phyloP scores from a whole-genome alignment of 495 filamentous ascomycete genomes.

The Tetracladium marchalianum region DNA sequence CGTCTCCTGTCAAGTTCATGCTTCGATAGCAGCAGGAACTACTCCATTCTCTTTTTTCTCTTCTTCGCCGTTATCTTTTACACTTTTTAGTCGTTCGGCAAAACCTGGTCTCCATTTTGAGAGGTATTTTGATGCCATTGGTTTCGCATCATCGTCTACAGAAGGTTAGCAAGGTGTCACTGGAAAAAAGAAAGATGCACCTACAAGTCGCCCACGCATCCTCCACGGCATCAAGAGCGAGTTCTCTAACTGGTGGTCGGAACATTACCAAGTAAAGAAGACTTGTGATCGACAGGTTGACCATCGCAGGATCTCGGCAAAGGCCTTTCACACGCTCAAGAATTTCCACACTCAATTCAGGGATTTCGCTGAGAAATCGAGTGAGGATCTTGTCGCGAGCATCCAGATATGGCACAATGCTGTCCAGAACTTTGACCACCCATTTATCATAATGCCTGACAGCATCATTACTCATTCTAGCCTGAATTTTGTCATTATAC shows the following conservation, averaged over 20 bases:
- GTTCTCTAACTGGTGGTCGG: conserved; percentile 70
- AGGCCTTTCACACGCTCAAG: conserved; percentile 68
- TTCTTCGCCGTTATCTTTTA: conserved; percentile 9
- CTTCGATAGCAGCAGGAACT: background rate
- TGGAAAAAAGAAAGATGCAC: conserved; percentile 17
- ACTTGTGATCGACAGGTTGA: conserved; percentile 37
- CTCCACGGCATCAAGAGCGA: conserved; percentile 72
- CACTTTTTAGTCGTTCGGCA: conserved; percentile 16
- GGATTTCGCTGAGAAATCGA: conserved; percentile 85
- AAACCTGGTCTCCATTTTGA: conserved; percentile 42
- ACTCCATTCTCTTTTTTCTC: conserved; percentile 7
- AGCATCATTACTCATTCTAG: conserved; percentile 32
- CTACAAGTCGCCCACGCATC: conserved; percentile 78
- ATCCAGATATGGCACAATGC: conserved; percentile 80
- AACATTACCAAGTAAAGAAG: conserved; percentile 71
- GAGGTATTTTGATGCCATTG: conserved; percentile 42
- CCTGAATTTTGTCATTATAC: conserved; percentile 76
- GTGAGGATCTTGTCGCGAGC: conserved; percentile 79
- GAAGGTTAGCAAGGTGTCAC: conserved; percentile 5
- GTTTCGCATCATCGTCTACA: conserved; percentile 37
- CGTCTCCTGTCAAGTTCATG: background rate
- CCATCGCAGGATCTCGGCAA: conserved; percentile 75
- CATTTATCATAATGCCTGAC: conserved; percentile 68
- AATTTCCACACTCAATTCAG: conserved; percentile 59
- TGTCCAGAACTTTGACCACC: conserved; percentile 70